Evolutionary conservation across 1,284 basidiomycete species (phyloP), one percentile per base, ranked within the genome.

Genomic region (Papiliotrema laurentii): DNA sequence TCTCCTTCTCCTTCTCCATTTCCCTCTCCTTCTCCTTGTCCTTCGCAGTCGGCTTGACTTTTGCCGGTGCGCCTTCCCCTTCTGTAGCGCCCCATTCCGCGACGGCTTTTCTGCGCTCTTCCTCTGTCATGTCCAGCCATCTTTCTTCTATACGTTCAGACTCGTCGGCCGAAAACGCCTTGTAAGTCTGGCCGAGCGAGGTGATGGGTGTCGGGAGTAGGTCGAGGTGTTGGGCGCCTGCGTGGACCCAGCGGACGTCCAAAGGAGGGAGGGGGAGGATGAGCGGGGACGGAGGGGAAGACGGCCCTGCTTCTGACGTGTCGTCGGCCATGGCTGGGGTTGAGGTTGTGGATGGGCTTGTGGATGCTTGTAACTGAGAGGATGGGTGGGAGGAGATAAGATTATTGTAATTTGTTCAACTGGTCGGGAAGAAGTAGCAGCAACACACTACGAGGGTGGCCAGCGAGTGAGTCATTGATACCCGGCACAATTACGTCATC

Each of bases 101-200:
- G 4, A 53, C 30, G 26, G 57, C 52, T 27, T 40, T 27, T 34
- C 37, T 11, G 16, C 45, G 49, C 30, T 45, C 40, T 25, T 51
- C 46, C 14, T 34, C 37, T 13, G 49, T 40, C 6, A 54, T 28
- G 9, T 33, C 18, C 11, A 85, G 81, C 54, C 86, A 80, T 39
- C 80, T 49, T 4, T 58, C 55, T 39, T 75, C 71, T 43, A 75
- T 67, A 6, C 68, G 53, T 2, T 53, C 33, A 11, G 64, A 71
- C 55, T 74, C 71, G 26, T 58, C 56, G 0, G 26, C 28, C 0
- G 69, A 79, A 45, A 84, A 77, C 1, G 86, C 79, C 61, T 89
- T 89, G 63, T 69, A 74, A 0, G 59, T 51, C 2, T 62, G 61
- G 4, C 68, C 63, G n/a, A 59, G 50, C 3, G 58, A 40, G 0